phyloP scores from a whole-genome alignment of 441 rosid species.

The Melastoma candidum region DNA sequence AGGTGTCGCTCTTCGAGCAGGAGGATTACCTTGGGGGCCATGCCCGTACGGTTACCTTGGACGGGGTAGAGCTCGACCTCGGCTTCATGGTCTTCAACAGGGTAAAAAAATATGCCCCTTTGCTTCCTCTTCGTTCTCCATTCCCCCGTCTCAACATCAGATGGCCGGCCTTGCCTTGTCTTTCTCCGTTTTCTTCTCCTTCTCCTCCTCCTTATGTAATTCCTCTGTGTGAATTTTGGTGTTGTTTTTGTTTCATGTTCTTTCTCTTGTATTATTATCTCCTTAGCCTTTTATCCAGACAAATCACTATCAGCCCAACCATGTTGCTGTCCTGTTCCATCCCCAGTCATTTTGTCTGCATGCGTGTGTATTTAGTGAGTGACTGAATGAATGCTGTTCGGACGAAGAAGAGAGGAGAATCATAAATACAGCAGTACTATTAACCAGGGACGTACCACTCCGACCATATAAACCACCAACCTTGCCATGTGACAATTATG shows the following conservation, averaged over 20 bases:
- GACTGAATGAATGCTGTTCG: no score
- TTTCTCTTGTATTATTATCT: background rate
- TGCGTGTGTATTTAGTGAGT: no score
- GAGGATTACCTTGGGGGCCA: slow-evolving; percentile 71
- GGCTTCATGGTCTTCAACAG: slow-evolving; percentile 90
- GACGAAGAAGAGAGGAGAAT: no score
- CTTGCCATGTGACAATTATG: no score
- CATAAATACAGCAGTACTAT: no score
- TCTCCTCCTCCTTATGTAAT: background rate
- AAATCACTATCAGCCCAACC: no score
- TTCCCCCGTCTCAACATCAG: slow-evolving; percentile 11
- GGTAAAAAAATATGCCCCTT: slow-evolving; percentile 22
- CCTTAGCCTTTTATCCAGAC: no score
- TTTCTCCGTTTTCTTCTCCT: background rate
- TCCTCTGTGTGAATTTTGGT: background rate
- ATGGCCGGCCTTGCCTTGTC: background rate
- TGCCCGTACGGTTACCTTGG: slow-evolving; percentile 47
- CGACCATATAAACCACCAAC: no score
- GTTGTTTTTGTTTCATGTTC: background rate
- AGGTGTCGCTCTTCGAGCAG: slow-evolving; percentile 67
- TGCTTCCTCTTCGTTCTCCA: no score
- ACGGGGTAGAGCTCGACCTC: slow-evolving; percentile 64
- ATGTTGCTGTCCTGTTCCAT: no score
- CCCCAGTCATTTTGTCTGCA: no score
- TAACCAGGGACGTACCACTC: no score